These are phyloP conservation scores for Trichophyton simii DNA, from an alignment of 2,329 filamentous ascomycete genomes.

Conservation along the genomic window DNA sequence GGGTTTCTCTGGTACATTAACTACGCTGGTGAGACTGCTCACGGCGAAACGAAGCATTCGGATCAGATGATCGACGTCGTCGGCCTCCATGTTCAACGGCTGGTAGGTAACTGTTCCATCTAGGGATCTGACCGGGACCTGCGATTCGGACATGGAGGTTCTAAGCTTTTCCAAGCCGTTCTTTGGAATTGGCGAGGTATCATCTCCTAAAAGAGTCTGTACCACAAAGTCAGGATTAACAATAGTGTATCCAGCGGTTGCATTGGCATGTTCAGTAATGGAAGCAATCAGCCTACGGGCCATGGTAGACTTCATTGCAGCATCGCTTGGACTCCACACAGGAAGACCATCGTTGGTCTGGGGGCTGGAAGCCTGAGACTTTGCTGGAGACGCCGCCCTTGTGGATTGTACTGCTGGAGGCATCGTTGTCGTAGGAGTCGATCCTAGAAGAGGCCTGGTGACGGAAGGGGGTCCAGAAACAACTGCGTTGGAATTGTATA, in stretches of 20 bases:
- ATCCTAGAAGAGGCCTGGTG: neutral
- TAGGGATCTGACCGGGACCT: slow-evolving; percentile 27
- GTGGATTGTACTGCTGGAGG: slow-evolving; percentile 13
- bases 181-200: slow-evolving; percentile 28
- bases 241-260: slow-evolving; percentile 33
- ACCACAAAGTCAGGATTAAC: slow-evolving; percentile 33
- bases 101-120: slow-evolving; percentile 29
- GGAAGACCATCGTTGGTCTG: slow-evolving; percentile 1
- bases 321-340: slow-evolving; percentile 5
- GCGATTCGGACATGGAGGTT: slow-evolving; percentile 33
- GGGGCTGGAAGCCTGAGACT: neutral
- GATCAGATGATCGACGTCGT: slow-evolving; percentile 31
- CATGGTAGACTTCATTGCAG: slow-evolving; percentile 10
- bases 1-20: slow-evolving; percentile 23
- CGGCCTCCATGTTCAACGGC: slow-evolving; percentile 32
- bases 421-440: slow-evolving; percentile 2
- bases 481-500: slow-evolving; percentile 18
- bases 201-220: slow-evolving; percentile 31
- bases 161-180: slow-evolving; percentile 33
- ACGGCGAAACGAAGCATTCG: slow-evolving; percentile 35
- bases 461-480: slow-evolving; percentile 13
- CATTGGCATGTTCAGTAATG: slow-evolving; percentile 35
- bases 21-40: slow-evolving; percentile 24
- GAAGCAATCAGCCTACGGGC: slow-evolving; percentile 31
- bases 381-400: neutral